phyloP scores from a whole-genome alignment of 1,139 yeast genomes.

The Saccharomyces pastorianus region DNA sequence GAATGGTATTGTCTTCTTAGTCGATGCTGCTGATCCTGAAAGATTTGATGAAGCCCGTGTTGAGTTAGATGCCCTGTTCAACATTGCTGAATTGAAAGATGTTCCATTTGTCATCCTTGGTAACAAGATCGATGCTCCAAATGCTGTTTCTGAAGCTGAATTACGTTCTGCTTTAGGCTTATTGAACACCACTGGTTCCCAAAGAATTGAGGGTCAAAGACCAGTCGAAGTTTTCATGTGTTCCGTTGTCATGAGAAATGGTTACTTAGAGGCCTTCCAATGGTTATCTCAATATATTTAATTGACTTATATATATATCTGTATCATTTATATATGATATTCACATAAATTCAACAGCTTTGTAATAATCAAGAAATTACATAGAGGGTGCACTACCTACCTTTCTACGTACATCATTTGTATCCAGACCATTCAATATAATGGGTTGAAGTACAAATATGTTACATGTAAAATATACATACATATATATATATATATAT shows the following conservation, averaged over 20 bases:
- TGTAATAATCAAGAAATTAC: slow-evolving; percentile 1
- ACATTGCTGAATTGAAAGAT: slow-evolving; percentile 77
- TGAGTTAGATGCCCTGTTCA: slow-evolving; percentile 85
- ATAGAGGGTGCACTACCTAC: background rate
- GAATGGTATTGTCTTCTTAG: slow-evolving; percentile 91
- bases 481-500: background rate
- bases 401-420: background rate
- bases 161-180: slow-evolving; percentile 85
- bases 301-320: slow-evolving; percentile 7
- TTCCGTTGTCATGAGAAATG: slow-evolving; percentile 93
- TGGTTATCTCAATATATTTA: slow-evolving; percentile 93
- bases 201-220: slow-evolving; percentile 67
- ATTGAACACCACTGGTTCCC: slow-evolving; percentile 80
- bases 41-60: slow-evolving; percentile 92
- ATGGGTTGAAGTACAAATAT: background rate
- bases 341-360: background rate
- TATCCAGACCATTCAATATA: no score
- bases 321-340: background rate
- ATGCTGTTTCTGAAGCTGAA: slow-evolving; percentile 92
- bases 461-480: background rate
- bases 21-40: slow-evolving; percentile 94
- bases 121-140: slow-evolving; percentile 90
- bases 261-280: slow-evolving; percentile 92
- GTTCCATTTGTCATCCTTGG: slow-evolving; percentile 94
- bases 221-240: slow-evolving; percentile 97